These are phyloP conservation scores for Fistulinella prunicolor DNA, from an alignment of 768 basidiomycete species.

Conservation along the genomic window DNA sequence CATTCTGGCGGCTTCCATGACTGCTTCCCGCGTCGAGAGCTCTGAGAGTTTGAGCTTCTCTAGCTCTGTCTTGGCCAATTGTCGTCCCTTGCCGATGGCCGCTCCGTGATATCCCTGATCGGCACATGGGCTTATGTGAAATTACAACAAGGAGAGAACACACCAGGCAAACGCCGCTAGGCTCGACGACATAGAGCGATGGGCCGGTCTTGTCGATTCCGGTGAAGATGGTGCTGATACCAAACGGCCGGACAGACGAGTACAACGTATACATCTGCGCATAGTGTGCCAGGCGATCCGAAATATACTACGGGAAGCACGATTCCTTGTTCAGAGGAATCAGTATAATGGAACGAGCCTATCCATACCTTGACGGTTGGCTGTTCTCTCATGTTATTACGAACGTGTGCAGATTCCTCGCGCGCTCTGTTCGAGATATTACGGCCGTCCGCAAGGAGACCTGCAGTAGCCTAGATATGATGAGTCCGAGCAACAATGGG, in stretches of 20 bases:
- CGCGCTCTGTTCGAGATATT: conserved; percentile 82
- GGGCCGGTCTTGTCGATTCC: conserved; percentile 89
- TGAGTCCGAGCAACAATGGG: neutral
- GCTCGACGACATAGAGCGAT: conserved; percentile 85
- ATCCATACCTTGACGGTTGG: conserved; percentile 72
- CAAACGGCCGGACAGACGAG: conserved; percentile 96
- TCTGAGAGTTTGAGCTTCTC: conserved; percentile 91
- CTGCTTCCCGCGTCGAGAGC: conserved; percentile 79
- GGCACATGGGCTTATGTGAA: neutral
- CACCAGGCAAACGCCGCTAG: conserved; percentile 89
- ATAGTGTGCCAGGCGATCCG: conserved; percentile 83
- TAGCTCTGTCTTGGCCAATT: conserved; percentile 95
- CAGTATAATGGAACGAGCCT: neutral
- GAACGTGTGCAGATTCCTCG: conserved; percentile 75
- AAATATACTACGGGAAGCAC: conserved; percentile 54
- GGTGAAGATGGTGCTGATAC: conserved; percentile 89
- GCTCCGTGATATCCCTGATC: conserved; percentile 89
- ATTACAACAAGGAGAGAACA: conserved; percentile 26
- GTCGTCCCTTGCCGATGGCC: conserved; percentile 97
- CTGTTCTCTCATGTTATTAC: conserved; percentile 69
- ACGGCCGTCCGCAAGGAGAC: conserved; percentile 89
- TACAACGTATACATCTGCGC: conserved; percentile 96
- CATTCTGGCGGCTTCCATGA: conserved; percentile 94
- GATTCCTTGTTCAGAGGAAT: neutral
- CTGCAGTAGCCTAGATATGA: conserved; percentile 75